Base-by-base conservation (phyloP, 805 yeast species). In the Ogataea polymorpha region DNA sequence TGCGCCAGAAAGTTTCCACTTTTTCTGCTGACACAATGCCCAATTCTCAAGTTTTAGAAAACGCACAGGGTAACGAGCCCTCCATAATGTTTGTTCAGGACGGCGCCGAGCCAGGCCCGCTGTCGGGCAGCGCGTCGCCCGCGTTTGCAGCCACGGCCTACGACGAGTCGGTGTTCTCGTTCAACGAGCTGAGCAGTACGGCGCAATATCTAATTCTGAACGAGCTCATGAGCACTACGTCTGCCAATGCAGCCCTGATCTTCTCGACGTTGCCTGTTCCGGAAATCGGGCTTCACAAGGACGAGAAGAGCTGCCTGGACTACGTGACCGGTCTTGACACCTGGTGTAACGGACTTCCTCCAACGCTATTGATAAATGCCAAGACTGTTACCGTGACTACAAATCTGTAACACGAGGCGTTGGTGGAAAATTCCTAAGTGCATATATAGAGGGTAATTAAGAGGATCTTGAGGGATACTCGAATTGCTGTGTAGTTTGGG, bases 311-410 rank as follows among this genome's bases (percentile, higher is more conserved):
- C 15, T 77, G 95, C 38, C 63, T 79, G 30, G 88, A 85, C 25
- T 91, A 89, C 58, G 78, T 86, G 12, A 79, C 80, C 42, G 82
- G 82, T 51, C 67, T 91, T 37, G 84, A 89, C 34, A 62, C 85
- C 5, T 87, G 96, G 93, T 71, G 91, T 42, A 77, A 79, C 32
- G 87, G 77, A 4, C 65, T 93, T 28, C 96, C 96, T 0, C 96
- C 98, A 0, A 73, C 79, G 1, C 59, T 93, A 59, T 63, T 93
- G 46, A 73, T 93, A 40, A 91, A 93, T 56, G 87, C 97, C 0
- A 95, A 88, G 66, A 84, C 96, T 0, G 89, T 93, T 72, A 93
- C 99, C 0, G 99, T 91, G 2, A 91, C 99, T 0, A 90, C 97
- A 5, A 93, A 96, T 24, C 67, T 91, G 47, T 90, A 33, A 42